phyloP scores from a whole-genome alignment of 305 asterid genomes.

The Fraxinus latifolia region DNA sequence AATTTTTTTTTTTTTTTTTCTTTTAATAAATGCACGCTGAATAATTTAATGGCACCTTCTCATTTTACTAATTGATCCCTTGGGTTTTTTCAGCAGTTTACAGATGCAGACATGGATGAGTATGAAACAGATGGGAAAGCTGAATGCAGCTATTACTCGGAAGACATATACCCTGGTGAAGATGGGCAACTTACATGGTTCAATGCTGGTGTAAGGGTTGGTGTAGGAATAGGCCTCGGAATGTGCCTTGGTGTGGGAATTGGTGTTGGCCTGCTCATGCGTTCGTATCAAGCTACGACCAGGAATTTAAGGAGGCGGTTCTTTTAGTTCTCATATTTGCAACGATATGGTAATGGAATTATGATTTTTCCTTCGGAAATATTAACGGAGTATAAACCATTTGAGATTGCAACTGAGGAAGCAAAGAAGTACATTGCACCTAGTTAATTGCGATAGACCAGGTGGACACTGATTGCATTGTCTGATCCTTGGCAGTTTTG shows the following conservation, averaged over 20 bases:
- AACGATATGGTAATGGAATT: conserved; percentile 20
- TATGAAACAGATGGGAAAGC: conserved; percentile 53
- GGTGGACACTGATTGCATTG: background rate
- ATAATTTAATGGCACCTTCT: background rate
- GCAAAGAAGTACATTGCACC: conserved; percentile 20
- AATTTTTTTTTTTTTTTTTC: background rate
- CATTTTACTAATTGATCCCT: background rate
- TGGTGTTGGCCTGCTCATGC: conserved; percentile 79
- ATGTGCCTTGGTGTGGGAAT: conserved; percentile 85
- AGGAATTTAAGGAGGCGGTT: conserved; percentile 64
- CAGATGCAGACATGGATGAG: conserved; percentile 48
- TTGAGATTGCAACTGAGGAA: conserved; percentile 19
- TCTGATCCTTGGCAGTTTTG: background rate
- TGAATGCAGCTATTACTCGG: conserved; percentile 53
- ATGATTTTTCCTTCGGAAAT: background rate
- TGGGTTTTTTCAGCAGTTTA: conserved; percentile 38
- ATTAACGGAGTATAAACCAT: conserved; percentile 1
- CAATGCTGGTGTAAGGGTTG: conserved; percentile 85
- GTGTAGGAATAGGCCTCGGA: conserved; percentile 85
- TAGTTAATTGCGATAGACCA: conserved; percentile 9
- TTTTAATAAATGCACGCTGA: background rate
- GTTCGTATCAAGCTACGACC: conserved; percentile 79
- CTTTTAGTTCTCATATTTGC: conserved; percentile 37
- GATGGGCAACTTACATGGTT: conserved; percentile 79
- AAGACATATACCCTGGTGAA: conserved; percentile 66